Base-by-base conservation (phyloP, 345 rosid genomes). In the Murraya paniculata region DNA sequence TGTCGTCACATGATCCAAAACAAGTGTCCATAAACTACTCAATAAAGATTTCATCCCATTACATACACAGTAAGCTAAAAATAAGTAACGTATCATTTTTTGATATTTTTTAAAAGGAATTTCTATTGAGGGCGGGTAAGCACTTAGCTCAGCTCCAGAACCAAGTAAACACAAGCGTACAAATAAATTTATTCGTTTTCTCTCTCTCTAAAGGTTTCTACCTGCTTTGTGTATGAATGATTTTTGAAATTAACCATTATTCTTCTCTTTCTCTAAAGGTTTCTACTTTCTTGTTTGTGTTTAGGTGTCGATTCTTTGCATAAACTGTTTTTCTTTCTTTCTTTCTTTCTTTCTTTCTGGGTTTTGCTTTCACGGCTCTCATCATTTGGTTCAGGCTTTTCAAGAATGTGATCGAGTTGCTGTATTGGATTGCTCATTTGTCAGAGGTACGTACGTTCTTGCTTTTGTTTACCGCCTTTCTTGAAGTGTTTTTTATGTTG, bases 1-100 rank as follows among this genome's bases (percentile, higher is more conserved):
- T 58, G 50, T 36, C 53, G 2, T 79, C 84, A 81, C 84, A 79
- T 64, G 84, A 68, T 76, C 78, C 82, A 33, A 74, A 48, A 38
- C 70, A 48, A 81, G 68, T 71, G 77, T 71, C 0, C 71, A 7
- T 25, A 75, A 59, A 70, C 68, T 39, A 65, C 56, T 41, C 53
- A 11, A 39, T 55, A 71, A 53, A 33, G 68, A 82, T 8, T 2
- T 13, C 5, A 45, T 45, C 18, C 13, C 13, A 3, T 45, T 11
- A 3, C 16, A 45, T 11, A n/a, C 45, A 21, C 41, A 22, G 57
- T 24, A 22, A 70, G 38, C 8, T 8, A 24, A 35, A 31, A 27
- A 7, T 16, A 28, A 64, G 72, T n/a, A 53, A 65, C 36, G 72
- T 53, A 38, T 27, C 73, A 71, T 45, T 45, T 45, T 45, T 45